A percentile compares a stretch with the other conserved stretches of the same genome.
Evolutionary conservation across 2,329 filamentous ascomycete species (phyloP).

Genomic region (Apiospora aurea): DNA sequence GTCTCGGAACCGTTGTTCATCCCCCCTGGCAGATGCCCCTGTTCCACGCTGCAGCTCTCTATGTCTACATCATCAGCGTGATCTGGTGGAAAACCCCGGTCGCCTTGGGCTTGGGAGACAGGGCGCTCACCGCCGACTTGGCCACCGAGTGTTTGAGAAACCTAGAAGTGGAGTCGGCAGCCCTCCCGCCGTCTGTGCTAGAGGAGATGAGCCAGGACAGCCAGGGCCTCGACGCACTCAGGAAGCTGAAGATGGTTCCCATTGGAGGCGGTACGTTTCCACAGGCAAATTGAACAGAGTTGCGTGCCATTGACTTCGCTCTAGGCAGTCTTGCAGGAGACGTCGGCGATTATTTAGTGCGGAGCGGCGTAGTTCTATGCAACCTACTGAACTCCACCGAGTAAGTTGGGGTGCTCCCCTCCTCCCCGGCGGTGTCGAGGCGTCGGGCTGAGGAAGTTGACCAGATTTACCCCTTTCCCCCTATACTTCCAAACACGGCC

Average conservation of each 20-base stretch:
- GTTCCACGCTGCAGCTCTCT: constrained; percentile 48
- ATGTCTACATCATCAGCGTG: constrained; percentile 33
- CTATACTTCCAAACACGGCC: constrained; percentile 43
- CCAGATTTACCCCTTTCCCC: constrained; percentile 45
- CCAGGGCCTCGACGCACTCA: constrained; percentile 41
- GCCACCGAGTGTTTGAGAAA: constrained; percentile 42
- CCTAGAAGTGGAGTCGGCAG: constrained; percentile 37
- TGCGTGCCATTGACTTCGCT: neutral
- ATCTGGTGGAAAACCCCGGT: constrained; percentile 42
- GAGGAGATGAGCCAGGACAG: constrained; percentile 50
- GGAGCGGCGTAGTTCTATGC: constrained; percentile 42
- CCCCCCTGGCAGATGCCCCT: constrained; percentile 41
- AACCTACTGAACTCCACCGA: constrained; percentile 53
- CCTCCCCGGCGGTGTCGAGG: neutral
- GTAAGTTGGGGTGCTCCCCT: constrained; percentile 37
- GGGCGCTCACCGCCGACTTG: constrained; percentile 45
- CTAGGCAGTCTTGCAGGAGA: constrained; percentile 47
- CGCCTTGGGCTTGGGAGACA: constrained; percentile 41
- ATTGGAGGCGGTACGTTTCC: constrained; percentile 47
- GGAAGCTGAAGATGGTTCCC: constrained; percentile 42
- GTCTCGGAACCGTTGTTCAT: neutral
- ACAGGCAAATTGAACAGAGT: neutral
- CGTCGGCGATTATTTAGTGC: constrained; percentile 47
- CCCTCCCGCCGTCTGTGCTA: constrained; percentile 49
- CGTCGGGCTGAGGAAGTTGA: constrained; percentile 28